Evolutionary conservation across 2,329 filamentous ascomycete species (phyloP), one percentile per base, ranked within the genome.

Genomic region (Beauveria varroae): DNA sequence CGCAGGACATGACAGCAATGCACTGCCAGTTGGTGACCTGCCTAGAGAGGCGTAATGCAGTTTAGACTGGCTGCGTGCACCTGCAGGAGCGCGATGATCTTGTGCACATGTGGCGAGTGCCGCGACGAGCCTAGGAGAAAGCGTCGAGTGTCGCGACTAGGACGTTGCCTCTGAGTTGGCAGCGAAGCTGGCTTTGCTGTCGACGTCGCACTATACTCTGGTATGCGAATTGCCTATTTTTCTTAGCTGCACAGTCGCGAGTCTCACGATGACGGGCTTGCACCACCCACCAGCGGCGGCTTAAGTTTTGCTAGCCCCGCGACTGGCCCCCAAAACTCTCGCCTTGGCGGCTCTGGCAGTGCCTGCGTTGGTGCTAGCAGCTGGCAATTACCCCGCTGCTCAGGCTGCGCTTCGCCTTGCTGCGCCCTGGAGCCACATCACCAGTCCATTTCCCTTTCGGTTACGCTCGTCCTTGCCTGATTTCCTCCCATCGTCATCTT

Each of bases 341-440:
- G 14, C 14, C 16, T 26, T 12, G 37, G 37, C 37, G 52, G 28
- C 51, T 10, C 37, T 53, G 34, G 34, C 51, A 41, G 40, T 47
- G 43, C 41, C 53, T 28, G 22, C 22, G n/a, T 26, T 43, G 22
- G n/a, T 28, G 22, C 24, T 49, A 57, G 28, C 56, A n/a, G 44
- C 10, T 34, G 30, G 47, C 57, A 50, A 28, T 28, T 61, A 61
- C 59, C 59, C 59, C 52, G 59, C 52, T 44, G 44, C 57, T 43
- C 43, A 56, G 22, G 5, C 51, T 49, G 49, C 37, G 34, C 59
- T 51, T 56, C 46, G 59, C 59, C 59, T 61, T 53, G n/a, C 49
- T 49, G 43, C 51, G 43, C 58, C 43, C 26, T 37, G 43, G 44
- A 55, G 50, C 58, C 59, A 61, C 57, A 53, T 60, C 49, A 53